A percentile compares a stretch with the other conserved stretches of the same genome.
Evolutionary conservation across 192 early-diverging fungal species (phyloP).

Genomic region (Phycomyces nitens): DNA sequence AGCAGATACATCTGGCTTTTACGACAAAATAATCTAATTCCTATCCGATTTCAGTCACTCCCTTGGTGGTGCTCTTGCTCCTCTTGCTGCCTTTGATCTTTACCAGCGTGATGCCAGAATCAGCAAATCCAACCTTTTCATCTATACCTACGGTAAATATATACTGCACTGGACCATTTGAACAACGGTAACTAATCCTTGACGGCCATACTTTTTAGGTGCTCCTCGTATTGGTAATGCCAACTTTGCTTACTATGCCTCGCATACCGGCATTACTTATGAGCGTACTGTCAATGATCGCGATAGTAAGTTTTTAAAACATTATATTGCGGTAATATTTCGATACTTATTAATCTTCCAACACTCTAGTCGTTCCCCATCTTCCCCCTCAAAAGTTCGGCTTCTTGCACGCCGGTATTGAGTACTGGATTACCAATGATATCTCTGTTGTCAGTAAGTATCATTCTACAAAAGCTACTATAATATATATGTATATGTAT

Average conservation of each 20-base stretch:
- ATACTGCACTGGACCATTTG: no score
- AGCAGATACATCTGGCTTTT: neutral
- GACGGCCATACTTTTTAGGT: no score
- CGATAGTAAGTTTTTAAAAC: constrained; percentile 22
- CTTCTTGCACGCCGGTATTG: constrained; percentile 25
- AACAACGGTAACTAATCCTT: no score
- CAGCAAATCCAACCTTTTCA: constrained; percentile 6
- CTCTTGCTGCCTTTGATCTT: constrained; percentile 22
- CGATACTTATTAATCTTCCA: neutral
- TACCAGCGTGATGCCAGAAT: constrained; percentile 18
- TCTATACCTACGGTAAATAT: constrained; percentile 17
- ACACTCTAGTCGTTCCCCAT: constrained; percentile 20
- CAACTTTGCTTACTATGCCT: constrained; percentile 20
- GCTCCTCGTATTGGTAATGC: constrained; percentile 27
- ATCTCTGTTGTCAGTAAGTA: constrained; percentile 12
- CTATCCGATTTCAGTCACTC: constrained; percentile 13
- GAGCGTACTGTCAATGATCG: constrained; percentile 21
- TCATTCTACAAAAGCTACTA: neutral
- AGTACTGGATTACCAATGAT: constrained; percentile 25
- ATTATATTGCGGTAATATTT: neutral
- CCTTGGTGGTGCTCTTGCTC: constrained; percentile 26
- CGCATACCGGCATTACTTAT: constrained; percentile 15
- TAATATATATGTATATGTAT: no score
- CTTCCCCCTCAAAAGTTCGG: constrained; percentile 18
- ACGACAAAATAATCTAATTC: neutral